A percentile compares a stretch with the other conserved stretches of the same genome.
phyloP scores from a whole-genome alignment of 2,329 filamentous ascomycete species.

The Colletotrichum shisoi region DNA sequence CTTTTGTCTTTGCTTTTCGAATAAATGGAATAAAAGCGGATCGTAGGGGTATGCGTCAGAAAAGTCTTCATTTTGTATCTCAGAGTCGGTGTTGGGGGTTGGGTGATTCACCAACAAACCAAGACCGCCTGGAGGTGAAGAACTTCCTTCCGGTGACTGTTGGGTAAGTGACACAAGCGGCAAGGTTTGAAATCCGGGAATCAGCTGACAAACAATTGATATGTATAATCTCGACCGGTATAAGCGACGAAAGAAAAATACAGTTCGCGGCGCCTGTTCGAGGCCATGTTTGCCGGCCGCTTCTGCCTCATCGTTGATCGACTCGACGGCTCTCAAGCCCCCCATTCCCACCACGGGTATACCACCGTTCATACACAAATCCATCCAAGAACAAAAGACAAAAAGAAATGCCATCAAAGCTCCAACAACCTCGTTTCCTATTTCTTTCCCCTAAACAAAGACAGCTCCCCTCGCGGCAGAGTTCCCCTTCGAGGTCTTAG shows the following conservation, averaged over 20 bases:
- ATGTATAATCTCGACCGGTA: not conserved
- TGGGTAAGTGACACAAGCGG: no score
- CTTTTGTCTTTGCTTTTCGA: no score
- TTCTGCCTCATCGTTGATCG: not conserved
- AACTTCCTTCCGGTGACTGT: not conserved
- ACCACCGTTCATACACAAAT: conserved; percentile 13
- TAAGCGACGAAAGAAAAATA: not conserved
- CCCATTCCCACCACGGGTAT: conserved; percentile 28
- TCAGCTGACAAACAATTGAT: no score
- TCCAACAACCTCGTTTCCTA: not conserved
- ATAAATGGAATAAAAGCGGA: no score
- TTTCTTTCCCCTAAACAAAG: not conserved
- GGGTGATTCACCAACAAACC: not conserved
- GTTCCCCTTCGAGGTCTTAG: not conserved
- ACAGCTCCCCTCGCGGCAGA: not conserved
- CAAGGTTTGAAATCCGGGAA: no score
- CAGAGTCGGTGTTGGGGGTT: not conserved
- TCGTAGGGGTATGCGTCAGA: fast-evolving
- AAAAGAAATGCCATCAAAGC: not conserved
- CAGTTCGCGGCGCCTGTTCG: not conserved
- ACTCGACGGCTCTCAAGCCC: not conserved
- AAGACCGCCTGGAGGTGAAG: not conserved
- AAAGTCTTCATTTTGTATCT: not conserved
- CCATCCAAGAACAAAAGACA: not conserved
- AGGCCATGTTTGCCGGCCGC: not conserved